Evolutionary conservation across 2,329 filamentous ascomycete species (phyloP).

Genomic region (Diaporthe sp.): DNA sequence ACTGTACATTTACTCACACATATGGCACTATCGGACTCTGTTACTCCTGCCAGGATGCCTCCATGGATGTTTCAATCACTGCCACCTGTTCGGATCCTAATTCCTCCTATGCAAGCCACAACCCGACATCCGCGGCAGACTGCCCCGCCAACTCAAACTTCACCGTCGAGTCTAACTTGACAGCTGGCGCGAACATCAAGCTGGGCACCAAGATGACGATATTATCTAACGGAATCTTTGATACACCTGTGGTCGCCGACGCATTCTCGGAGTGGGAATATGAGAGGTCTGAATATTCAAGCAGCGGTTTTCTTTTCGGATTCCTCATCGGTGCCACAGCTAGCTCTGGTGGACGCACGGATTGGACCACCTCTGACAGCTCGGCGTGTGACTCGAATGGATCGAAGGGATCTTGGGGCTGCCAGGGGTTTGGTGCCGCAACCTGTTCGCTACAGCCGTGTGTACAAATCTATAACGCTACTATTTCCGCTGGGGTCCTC

Average conservation of each 20-base stretch:
- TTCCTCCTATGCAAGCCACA: neutral
- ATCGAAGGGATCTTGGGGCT: neutral
- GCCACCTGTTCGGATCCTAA: neutral
- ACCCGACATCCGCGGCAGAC: neutral
- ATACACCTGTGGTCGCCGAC: no score
- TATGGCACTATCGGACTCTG: neutral
- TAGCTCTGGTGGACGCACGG: fast-evolving
- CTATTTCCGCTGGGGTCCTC: neutral
- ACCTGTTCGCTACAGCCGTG: neutral
- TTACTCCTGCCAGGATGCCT: neutral
- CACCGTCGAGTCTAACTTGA: neutral
- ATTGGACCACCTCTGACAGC: neutral
- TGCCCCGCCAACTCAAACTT: neutral
- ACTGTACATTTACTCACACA: neutral
- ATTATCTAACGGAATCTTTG: no score
- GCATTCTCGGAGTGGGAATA: no score
- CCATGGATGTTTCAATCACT: fast-evolving
- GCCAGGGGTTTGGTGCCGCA: neutral
- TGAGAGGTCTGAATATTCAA: no score
- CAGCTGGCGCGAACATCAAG: no score
- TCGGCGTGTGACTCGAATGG: neutral
- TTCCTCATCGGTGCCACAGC: neutral
- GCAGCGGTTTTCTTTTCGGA: no score
- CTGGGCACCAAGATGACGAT: no score
- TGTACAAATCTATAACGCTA: neutral